Conservation (phyloP, 208 protist genomes). For the Trypanosoma conorhini region DNA sequence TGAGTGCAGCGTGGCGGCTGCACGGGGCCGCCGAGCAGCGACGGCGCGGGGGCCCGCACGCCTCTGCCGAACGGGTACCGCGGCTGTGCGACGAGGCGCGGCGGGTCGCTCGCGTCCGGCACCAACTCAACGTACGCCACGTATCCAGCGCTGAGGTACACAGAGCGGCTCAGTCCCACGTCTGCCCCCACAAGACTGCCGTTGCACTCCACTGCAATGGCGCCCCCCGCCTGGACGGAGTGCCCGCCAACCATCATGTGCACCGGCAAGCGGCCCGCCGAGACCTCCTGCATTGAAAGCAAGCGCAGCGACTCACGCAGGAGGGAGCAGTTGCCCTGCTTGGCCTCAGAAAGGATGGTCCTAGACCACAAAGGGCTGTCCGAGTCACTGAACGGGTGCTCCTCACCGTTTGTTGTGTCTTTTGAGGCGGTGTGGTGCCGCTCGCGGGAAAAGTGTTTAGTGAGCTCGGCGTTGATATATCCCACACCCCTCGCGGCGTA, state of each 20-base stretch:
- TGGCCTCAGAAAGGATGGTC: slow-evolving; percentile 24
- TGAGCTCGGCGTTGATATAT: slow-evolving; percentile 34
- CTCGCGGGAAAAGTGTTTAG: slow-evolving; percentile 1
- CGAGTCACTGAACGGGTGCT: slow-evolving; percentile 14
- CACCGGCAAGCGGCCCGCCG: slow-evolving; percentile 17
- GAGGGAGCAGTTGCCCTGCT: slow-evolving; percentile 32
- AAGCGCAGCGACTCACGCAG: slow-evolving; percentile 34
- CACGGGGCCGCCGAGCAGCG: neutral
- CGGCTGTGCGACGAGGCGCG: slow-evolving; percentile 1
- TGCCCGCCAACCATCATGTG: slow-evolving; percentile 63
- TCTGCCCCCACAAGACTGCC: slow-evolving; percentile 38
- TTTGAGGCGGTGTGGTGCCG: neutral
- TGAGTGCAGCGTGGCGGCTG: neutral
- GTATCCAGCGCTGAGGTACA: slow-evolving; percentile 14
- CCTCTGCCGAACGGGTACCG: slow-evolving; percentile 14
- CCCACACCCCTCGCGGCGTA: slow-evolving; percentile 34
- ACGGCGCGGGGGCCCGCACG: neutral
- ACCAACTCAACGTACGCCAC: slow-evolving; percentile 26
- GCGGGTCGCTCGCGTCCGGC: neutral
- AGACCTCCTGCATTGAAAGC: slow-evolving; percentile 29
- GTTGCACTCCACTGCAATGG: slow-evolving; percentile 24
- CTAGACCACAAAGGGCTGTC: slow-evolving; percentile 49
- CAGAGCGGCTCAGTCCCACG: slow-evolving; percentile 35
- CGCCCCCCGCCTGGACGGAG: slow-evolving; percentile 33
- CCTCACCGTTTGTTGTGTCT: neutral